phyloP scores from a whole-genome alignment of 805 yeast species.

The Wickerhamomyces strasburgensis region DNA sequence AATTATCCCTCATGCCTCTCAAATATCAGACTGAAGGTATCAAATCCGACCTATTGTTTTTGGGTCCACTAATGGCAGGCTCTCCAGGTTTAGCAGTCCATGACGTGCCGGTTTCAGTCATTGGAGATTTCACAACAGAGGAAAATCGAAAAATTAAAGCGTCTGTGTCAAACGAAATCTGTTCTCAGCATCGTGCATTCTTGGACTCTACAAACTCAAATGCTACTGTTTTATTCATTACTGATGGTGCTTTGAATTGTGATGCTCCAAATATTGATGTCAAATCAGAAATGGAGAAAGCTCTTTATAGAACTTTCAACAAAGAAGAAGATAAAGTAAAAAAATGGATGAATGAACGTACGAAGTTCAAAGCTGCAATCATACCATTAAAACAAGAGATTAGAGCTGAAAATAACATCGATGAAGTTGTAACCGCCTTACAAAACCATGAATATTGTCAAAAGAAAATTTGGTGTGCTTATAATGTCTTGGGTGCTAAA shows the following conservation, averaged over 20 bases:
- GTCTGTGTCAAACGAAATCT: slow-evolving; percentile 16
- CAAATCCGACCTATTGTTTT: slow-evolving; percentile 28
- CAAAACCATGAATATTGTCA: slow-evolving; percentile 14
- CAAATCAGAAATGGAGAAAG: slow-evolving; percentile 9
- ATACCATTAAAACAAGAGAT: slow-evolving; percentile 16
- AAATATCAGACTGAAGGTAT: slow-evolving; percentile 24
- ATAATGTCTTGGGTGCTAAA: slow-evolving; percentile 15
- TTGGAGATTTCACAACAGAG: slow-evolving; percentile 15
- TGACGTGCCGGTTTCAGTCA: slow-evolving; percentile 8
- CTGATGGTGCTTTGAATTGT: slow-evolving; percentile 16
- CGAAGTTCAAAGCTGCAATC: slow-evolving; percentile 13
- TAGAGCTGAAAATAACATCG: slow-evolving; percentile 7
- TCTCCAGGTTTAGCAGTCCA: slow-evolving; percentile 5
- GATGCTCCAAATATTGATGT: slow-evolving; percentile 3
- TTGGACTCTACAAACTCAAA: slow-evolving; percentile 2
- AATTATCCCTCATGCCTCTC: slow-evolving; percentile 15
- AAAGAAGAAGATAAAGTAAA: slow-evolving; percentile 5
- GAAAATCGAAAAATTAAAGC: slow-evolving; percentile 10
- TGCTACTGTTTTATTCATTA: slow-evolving; percentile 9
- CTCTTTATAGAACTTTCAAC: slow-evolving; percentile 3
- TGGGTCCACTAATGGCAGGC: slow-evolving; percentile 26
- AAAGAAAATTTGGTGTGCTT: slow-evolving; percentile 14
- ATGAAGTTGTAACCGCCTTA: slow-evolving; percentile 10
- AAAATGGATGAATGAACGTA: slow-evolving; percentile 5
- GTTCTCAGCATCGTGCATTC: slow-evolving; percentile 15